Percentiles rank a stretch among this genome's conserved stretches.
These are phyloP conservation scores for Alternaria sp. DNA, from an alignment of 2,329 filamentous ascomycete species.

Conservation along the genomic window DNA sequence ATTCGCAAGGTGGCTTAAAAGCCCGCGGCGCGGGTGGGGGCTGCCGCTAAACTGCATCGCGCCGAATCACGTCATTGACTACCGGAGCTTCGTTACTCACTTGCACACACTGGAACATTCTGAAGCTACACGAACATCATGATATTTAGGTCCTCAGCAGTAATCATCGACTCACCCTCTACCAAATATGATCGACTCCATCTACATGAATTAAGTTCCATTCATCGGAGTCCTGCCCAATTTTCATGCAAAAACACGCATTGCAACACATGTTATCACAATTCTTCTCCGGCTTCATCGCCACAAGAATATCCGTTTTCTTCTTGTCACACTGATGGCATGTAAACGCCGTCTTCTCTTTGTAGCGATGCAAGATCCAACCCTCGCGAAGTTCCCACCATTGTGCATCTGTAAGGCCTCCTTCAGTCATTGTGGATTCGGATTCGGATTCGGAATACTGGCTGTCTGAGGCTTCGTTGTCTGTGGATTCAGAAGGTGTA, in stretches of 20 bases:
- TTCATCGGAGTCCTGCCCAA: neutral
- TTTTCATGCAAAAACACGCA: neutral
- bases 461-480: neutral
- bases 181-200: neutral
- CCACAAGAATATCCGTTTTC: neutral
- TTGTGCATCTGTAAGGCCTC: neutral
- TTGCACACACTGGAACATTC: neutral
- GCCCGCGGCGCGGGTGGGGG: conserved; percentile 19
- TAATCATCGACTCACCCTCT: neutral
- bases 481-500: neutral
- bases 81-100: neutral
- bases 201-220: neutral
- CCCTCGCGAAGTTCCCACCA: neutral
- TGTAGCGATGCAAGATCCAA: neutral
- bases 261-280: neutral
- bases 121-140: neutral
- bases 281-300: neutral
- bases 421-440: neutral
- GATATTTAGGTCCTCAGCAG: neutral
- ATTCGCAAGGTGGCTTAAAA: conserved; percentile 31
- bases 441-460: neutral
- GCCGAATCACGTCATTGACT: conserved; percentile 16
- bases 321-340: neutral
- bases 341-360: neutral
- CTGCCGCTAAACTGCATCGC: conserved; percentile 11